These are phyloP conservation scores for Ceratobasidium sp. DNA, from an alignment of 1,284 basidiomycete species.

Conservation along the genomic window DNA sequence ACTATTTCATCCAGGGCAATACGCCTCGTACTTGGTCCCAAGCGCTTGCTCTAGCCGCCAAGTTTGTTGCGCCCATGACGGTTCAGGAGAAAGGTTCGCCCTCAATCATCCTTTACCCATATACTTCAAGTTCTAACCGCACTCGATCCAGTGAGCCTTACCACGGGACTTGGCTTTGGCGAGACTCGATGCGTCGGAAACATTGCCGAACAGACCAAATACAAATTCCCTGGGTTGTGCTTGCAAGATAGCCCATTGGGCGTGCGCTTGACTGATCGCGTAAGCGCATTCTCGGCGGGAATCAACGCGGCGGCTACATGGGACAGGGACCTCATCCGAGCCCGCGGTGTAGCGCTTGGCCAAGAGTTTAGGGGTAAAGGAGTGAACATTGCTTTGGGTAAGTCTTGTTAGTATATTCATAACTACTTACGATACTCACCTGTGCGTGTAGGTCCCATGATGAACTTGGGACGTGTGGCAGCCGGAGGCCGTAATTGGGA, in stretches of 20 bases:
- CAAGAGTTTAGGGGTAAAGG: conserved; percentile 84
- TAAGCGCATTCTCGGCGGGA: conserved; percentile 65
- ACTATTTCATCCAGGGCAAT: conserved; percentile 32
- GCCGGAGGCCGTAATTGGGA: conserved; percentile 84
- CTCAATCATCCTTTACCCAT: background rate
- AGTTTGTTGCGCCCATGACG: conserved; percentile 39
- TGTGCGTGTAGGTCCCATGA: conserved; percentile 68
- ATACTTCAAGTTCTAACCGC: background rate
- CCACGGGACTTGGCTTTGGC: conserved; percentile 34
- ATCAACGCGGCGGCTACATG: conserved; percentile 72
- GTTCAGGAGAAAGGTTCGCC: conserved; percentile 32
- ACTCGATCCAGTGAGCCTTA: conserved; percentile 9
- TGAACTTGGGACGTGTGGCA: conserved; percentile 78
- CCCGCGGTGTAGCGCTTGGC: conserved; percentile 81
- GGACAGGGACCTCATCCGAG: conserved; percentile 75
- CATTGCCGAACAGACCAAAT: conserved; percentile 55
- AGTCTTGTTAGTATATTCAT: background rate
- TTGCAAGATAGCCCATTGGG: conserved; percentile 70
- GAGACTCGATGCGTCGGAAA: conserved; percentile 46
- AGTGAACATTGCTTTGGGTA: conserved; percentile 67
- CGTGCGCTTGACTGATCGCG: conserved; percentile 68
- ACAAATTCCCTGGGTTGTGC: conserved; percentile 72
- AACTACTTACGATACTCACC: background rate
- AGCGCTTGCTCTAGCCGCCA: conserved; percentile 34
- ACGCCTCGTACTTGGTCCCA: conserved; percentile 40